Evolutionary conservation across 176 grass and related monocot species (phyloP), one percentile per base, ranked within the genome.

Genomic region (Phoenix dactylifera): DNA sequence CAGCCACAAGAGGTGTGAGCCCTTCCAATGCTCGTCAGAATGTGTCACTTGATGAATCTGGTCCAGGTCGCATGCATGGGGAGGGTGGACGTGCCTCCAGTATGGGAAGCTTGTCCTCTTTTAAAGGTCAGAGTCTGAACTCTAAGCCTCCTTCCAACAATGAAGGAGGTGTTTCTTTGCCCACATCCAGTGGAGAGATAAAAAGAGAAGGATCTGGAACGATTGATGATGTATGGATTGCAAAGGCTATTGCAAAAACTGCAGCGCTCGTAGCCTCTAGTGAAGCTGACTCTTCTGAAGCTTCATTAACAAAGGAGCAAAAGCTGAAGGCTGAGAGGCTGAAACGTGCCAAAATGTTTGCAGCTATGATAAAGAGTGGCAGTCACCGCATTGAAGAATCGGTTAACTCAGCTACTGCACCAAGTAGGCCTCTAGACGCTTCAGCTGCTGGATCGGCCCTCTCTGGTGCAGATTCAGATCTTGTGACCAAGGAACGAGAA

Each of bases 281-380:
- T 59, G 87, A 91, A 60, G 87, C 78, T 24, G 87, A 86, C 67
- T 87, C 84, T 68, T 97, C 84, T 18, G 78, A 91, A 74, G 84
- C 78, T 73, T 78, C 82, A 18, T 65, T 87, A 63, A 88, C 84
- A 30, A 88, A 88, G 59, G 93, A 88, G 26, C 84, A 97, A 73
- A 97, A 88, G 84, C 57, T 97, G 57, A 91, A 91, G 72, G 78
- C 87, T 22, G 93, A 97, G 78, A 91, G 93, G 84, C 80, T 97
- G 62, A 81, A 81, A 32, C 87, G 81, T 73, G 93, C 87, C 29
- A 97, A 82, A 70, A 83, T 97, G 87, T 91, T 97, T 77, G 59
- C 93, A 18, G 58, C 87, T 60, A 91, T 97, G 62, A 91, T 97
- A 44, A 97, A 88, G 73, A 78, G 60, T 63, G 77, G 81, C 24